These are phyloP conservation scores for Suillus alpinus DNA, from an alignment of 768 basidiomycete species.

Conservation along the genomic window DNA sequence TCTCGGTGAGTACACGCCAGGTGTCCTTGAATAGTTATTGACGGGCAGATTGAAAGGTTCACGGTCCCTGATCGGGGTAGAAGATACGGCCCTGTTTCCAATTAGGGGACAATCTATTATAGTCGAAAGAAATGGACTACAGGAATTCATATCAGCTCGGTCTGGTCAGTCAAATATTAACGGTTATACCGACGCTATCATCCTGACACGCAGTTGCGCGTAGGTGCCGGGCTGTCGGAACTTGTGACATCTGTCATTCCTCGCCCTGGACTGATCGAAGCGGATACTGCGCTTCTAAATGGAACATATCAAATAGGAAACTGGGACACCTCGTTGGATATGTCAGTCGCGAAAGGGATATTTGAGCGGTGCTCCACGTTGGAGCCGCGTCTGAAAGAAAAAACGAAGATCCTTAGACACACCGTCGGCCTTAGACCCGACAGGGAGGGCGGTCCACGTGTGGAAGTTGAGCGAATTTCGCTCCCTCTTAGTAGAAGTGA, in stretches of 20 bases:
- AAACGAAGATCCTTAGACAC: conserved; percentile 45
- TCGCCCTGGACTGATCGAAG: conserved; percentile 41
- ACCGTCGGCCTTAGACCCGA: conserved; percentile 60
- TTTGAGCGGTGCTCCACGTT: conserved; percentile 42
- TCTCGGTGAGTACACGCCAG: conserved; percentile 37
- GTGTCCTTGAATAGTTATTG: neutral
- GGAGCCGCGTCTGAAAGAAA: conserved; percentile 32
- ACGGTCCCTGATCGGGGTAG: conserved; percentile 72
- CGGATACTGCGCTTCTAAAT: conserved; percentile 49
- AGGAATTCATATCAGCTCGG: conserved; percentile 30
- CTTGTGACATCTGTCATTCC: conserved; percentile 59
- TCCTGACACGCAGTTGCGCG: neutral
- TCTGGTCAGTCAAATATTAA: conserved; percentile 19
- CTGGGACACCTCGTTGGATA: conserved; percentile 49
- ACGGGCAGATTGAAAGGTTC: conserved; percentile 42
- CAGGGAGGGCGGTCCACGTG: conserved; percentile 52
- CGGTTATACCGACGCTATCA: neutral
- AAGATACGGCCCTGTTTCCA: conserved; percentile 71
- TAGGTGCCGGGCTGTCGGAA: conserved; percentile 7
- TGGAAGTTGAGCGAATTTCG: conserved; percentile 45
- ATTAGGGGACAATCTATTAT: conserved; percentile 83
- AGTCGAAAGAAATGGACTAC: conserved; percentile 64
- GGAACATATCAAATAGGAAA: conserved; percentile 51
- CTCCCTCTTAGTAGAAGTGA: conserved; percentile 29
- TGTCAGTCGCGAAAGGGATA: conserved; percentile 41